phyloP scores from a whole-genome alignment of 495 filamentous ascomycete genomes.

The Letharia lupina region DNA sequence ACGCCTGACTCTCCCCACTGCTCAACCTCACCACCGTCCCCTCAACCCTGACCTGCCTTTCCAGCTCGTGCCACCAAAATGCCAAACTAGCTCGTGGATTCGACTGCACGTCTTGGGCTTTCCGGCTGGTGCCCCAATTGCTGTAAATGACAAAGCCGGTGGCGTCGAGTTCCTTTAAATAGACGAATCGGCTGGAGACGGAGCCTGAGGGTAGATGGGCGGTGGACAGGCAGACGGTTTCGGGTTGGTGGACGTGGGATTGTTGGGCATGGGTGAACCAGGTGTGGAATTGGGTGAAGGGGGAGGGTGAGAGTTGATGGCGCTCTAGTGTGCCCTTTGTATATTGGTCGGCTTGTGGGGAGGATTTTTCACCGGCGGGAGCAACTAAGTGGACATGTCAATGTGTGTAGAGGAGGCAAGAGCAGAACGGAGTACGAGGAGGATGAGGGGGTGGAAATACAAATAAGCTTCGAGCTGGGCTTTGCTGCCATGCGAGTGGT shows the following conservation, averaged over 20 bases:
- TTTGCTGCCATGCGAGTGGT: constrained; percentile 47
- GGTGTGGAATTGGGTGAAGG: constrained; percentile 62
- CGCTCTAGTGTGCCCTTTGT: constrained; percentile 32
- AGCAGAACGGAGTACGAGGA: constrained; percentile 6
- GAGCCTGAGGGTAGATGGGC: constrained; percentile 77
- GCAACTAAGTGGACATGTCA: constrained; percentile 84
- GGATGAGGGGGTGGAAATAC: constrained; percentile 21
- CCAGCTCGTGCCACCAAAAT: constrained; percentile 81
- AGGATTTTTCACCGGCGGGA: constrained; percentile 80
- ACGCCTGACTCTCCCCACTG: constrained; percentile 72
- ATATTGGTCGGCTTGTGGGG: constrained; percentile 20
- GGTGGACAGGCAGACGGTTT: constrained; percentile 71
- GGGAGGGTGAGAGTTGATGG: constrained; percentile 48
- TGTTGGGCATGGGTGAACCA: constrained; percentile 73
- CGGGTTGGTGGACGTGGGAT: constrained; percentile 51
- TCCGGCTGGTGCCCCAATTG: constrained; percentile 69
- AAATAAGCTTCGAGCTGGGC: constrained; percentile 24
- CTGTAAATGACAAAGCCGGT: constrained; percentile 85
- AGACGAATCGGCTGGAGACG: constrained; percentile 77
- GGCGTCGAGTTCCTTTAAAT: constrained; percentile 69
- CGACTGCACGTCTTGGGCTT: constrained; percentile 53
- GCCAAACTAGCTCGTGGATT: constrained; percentile 64
- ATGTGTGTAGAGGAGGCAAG: constrained; percentile 61
- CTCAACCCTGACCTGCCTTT: constrained; percentile 58
- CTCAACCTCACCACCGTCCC: constrained; percentile 56